Evolutionary conservation across 2,329 filamentous ascomycete genomes (phyloP).

Genomic region (Orbilia oligospora): DNA sequence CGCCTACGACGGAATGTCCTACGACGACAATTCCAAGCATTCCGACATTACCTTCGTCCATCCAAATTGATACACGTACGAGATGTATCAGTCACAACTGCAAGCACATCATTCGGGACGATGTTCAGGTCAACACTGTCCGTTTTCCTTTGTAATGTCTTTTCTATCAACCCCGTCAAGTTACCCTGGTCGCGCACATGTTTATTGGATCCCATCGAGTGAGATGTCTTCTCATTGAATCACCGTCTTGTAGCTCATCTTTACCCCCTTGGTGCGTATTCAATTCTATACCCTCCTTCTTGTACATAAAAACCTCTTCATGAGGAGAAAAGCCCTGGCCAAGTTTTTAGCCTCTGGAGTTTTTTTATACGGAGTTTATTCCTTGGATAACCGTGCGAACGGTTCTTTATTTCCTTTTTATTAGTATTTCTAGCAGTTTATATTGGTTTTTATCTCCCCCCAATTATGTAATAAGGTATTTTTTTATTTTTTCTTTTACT

Average conservation of each 20-base stretch:
- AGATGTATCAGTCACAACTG: slow-evolving; percentile 23
- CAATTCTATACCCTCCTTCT: slow-evolving; percentile 30
- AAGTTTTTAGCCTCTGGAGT: slow-evolving; percentile 56
- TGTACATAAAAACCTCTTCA: slow-evolving; percentile 56
- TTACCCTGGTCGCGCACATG: slow-evolving; percentile 54
- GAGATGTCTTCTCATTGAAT: slow-evolving; percentile 34
- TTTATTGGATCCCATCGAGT: slow-evolving; percentile 31
- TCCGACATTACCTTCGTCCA: slow-evolving; percentile 25
- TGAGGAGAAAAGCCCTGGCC: slow-evolving; percentile 50
- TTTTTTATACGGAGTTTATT: slow-evolving; percentile 51
- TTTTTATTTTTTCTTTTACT: slow-evolving; percentile 14
- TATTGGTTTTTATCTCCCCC: slow-evolving; percentile 25
- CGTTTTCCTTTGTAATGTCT: slow-evolving; percentile 58
- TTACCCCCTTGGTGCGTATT: slow-evolving; percentile 35
- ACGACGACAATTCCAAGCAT: slow-evolving; percentile 36
- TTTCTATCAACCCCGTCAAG: slow-evolving; percentile 45
- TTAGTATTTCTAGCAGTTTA: slow-evolving; percentile 20
- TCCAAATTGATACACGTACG: slow-evolving; percentile 14
- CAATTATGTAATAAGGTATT: slow-evolving; percentile 47
- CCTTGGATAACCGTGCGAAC: slow-evolving; percentile 45
- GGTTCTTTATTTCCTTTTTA: slow-evolving; percentile 45
- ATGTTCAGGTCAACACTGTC: slow-evolving; percentile 60
- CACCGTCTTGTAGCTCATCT: slow-evolving; percentile 33
- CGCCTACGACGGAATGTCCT: slow-evolving; percentile 36
- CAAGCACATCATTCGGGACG: slow-evolving; percentile 36